Base-by-base conservation (phyloP, 805 yeast species). In the Zygotorulaspora florentina region DNA sequence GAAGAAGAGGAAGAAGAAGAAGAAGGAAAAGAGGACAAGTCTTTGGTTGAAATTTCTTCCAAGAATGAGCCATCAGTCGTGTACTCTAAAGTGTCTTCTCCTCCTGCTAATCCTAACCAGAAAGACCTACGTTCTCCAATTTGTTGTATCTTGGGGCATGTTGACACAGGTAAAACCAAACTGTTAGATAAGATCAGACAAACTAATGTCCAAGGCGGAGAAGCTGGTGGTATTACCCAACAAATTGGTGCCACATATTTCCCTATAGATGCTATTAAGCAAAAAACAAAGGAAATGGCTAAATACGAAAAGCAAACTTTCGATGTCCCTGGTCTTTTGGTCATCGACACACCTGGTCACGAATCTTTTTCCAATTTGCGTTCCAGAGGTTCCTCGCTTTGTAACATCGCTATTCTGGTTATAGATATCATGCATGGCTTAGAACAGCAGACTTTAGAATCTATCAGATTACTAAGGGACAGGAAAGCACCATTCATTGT, bases 141-240 rank as follows among this genome's bases (percentile, higher is more conserved):
- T 66, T 93, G 99, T 71, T 89, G 96, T 85, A 93, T 93, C 62
- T 78, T 93, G 69, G 99, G 99, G 66, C 99, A 93, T 75, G 99
- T 93, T 70, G 99, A 93, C 77, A 93, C 99, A 47, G 99, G 99
- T 83, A 93, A 93, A 72, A 93, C 99, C 56, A 93, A 93, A 68
- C 79, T 93, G 55, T 77, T 93, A 67, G 99, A 93, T 67, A 93
- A 93, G 71, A 83, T 93, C 58, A 91, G 99, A 74, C 97, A 91
- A 74, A 93, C 98, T 35, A 93, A 93, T 64, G 99, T 93, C 51
- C 99, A 93, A 75, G 99, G 97, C 68, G 99, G 99, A 65, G 99
- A 93, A 74, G 99, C 99, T 45, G 99, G 99, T 75, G 99, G 99
- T 75, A 93, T 93, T 68, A 93, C 99, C 54, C 99, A 93, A 78